Percentiles rank a stretch among this genome's conserved stretches.
These are phyloP conservation scores for Vinca minor DNA, from an alignment of 257 asterid species.

Conservation along the genomic window DNA sequence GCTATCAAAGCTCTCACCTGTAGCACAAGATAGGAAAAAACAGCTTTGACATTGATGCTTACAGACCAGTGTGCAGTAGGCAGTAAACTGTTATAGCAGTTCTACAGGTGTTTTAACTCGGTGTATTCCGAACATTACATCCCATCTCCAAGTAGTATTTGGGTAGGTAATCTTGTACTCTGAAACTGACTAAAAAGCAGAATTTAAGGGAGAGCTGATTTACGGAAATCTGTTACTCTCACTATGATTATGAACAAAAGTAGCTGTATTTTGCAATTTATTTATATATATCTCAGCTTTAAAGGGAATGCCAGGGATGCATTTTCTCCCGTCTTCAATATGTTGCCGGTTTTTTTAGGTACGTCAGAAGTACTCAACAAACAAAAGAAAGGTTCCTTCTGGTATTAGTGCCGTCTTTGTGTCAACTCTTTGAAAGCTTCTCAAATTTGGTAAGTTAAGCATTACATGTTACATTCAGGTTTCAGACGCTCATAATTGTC, in stretches of 20 bases:
- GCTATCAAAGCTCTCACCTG: slow-evolving; percentile 28
- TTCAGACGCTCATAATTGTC: neutral
- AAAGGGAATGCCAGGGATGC: neutral
- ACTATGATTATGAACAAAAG: too few species aligned
- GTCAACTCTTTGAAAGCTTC: neutral
- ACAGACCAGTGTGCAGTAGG: neutral
- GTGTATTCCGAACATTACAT: too few species aligned
- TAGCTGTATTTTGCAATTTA: neutral
- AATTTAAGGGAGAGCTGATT: neutral
- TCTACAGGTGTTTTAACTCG: neutral
- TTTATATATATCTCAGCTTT: neutral
- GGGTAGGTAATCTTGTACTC: neutral
- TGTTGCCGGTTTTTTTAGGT: neutral
- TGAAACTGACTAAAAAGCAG: neutral
- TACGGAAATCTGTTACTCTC: too few species aligned
- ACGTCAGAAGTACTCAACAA: neutral
- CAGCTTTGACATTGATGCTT: slow-evolving; percentile 27
- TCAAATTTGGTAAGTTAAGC: neutral
- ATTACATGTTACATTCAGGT: neutral
- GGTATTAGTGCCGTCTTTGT: neutral
- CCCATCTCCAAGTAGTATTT: too few species aligned
- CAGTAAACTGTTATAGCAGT: neutral
- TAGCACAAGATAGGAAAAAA: slow-evolving; percentile 39
- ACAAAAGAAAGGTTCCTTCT: neutral
- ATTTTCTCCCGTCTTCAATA: neutral